Evolutionary conservation across 768 basidiomycete genomes (phyloP).

Genomic region (Stropharia rugosoannulata): DNA sequence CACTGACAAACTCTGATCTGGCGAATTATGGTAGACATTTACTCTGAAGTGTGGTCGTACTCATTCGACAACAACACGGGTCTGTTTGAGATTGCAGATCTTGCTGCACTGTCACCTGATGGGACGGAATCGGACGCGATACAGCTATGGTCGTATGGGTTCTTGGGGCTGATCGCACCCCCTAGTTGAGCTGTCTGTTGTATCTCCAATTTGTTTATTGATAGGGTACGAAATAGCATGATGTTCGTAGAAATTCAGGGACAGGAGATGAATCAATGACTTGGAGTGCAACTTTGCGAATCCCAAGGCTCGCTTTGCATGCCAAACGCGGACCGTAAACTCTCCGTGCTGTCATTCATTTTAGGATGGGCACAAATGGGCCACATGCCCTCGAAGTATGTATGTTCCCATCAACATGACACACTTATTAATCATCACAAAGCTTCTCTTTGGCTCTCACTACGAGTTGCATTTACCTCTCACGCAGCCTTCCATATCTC

Average conservation of each 20-base stretch:
- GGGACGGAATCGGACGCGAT: constrained; percentile 45
- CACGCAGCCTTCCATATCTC: constrained; percentile 3
- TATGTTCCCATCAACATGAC: neutral
- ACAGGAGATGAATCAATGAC: too few species aligned
- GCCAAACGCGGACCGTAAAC: too few species aligned
- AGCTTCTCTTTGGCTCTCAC: neutral
- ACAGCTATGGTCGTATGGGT: constrained; percentile 42
- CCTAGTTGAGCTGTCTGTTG: neutral
- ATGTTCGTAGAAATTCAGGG: too few species aligned
- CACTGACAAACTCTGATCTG: neutral
- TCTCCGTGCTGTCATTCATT: too few species aligned
- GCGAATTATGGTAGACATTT: constrained; percentile 23
- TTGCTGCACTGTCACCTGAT: constrained; percentile 33
- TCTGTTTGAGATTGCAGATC: constrained; percentile 36
- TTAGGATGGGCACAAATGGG: too few species aligned
- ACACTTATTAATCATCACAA: neutral
- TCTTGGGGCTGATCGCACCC: constrained; percentile 36
- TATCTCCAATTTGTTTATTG: neutral
- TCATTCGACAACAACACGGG: constrained; percentile 32
- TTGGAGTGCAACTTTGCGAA: too few species aligned
- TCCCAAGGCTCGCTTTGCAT: too few species aligned
- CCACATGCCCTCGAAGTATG: too few species aligned
- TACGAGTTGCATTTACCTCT: neutral
- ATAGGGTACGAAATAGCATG: too few species aligned
- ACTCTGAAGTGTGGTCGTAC: constrained; percentile 41